A percentile compares a stretch with the other conserved stretches of the same genome.
phyloP scores from a whole-genome alignment of 169 alveolate genomes.

The Cytauxzoon felis region DNA sequence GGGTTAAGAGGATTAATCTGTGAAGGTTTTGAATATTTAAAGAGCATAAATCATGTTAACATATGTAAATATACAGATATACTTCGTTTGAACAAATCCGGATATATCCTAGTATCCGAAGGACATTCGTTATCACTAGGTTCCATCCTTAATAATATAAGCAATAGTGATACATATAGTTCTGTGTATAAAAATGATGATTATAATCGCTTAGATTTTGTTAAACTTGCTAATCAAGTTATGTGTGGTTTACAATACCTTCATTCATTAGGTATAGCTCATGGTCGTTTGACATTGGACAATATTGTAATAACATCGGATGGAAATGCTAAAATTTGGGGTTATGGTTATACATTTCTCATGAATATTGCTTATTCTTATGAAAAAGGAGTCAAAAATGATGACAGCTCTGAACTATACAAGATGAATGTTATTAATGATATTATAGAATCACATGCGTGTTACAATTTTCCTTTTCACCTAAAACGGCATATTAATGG shows the following conservation, averaged over 20 bases:
- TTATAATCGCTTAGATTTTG: not conserved
- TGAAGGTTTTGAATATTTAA: slow-evolving; percentile 49
- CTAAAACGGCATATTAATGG: too few relatives aligned
- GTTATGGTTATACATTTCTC: slow-evolving; percentile 33
- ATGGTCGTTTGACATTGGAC: slow-evolving; percentile 39
- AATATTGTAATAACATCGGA: slow-evolving; percentile 13
- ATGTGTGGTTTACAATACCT: slow-evolving; percentile 45
- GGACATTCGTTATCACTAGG: slow-evolving; percentile 43
- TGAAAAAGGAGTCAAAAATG: not conserved
- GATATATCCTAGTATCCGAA: slow-evolving; percentile 33
- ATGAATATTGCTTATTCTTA: not conserved
- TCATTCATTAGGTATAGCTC: slow-evolving; percentile 41
- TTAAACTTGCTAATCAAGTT: slow-evolving; percentile 16
- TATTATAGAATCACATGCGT: not conserved
- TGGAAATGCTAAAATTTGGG: slow-evolving; percentile 46
- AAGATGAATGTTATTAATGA: not conserved
- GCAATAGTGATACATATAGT: too few relatives aligned
- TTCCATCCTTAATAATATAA: slow-evolving; percentile 12
- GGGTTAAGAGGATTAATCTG: slow-evolving; percentile 21
- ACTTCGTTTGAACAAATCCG: slow-evolving; percentile 11
- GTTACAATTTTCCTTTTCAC: not conserved
- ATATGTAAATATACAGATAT: slow-evolving; percentile 46
- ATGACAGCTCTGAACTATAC: not conserved
- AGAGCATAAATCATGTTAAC: slow-evolving; percentile 41
- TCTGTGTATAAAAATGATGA: not conserved